These are phyloP conservation scores for Phialophora macrospora DNA, from an alignment of 2,329 filamentous ascomycete genomes.

Conservation along the genomic window DNA sequence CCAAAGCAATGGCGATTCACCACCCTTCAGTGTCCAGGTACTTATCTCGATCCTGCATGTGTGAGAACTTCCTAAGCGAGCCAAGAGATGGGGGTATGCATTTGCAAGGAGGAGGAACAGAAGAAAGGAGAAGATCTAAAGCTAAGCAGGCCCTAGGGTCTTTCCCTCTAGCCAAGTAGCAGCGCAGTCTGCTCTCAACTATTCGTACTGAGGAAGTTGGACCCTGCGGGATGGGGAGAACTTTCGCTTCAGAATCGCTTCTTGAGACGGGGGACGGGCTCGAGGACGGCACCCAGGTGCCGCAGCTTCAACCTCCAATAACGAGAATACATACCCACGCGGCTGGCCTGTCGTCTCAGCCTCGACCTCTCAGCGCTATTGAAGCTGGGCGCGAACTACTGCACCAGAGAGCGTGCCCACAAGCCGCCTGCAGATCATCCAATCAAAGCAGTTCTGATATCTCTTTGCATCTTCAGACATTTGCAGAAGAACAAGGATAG, in stretches of 20 bases:
- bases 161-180: not conserved
- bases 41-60: not conserved
- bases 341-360: conserved; percentile 7
- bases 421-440: conserved; percentile 8
- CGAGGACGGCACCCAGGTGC: not conserved
- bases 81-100: not conserved
- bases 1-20: not conserved
- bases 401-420: not conserved
- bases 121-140: not conserved
- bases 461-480: conserved; percentile 1
- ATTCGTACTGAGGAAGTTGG: not conserved
- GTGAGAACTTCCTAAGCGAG: not conserved
- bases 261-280: not conserved
- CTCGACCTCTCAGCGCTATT: not conserved
- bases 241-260: not conserved
- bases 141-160: not conserved
- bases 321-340: not conserved
- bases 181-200: not conserved
- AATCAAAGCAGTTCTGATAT: conserved; percentile 10
- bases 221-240: not conserved
- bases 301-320: not conserved
- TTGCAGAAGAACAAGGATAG: conserved; percentile 4
- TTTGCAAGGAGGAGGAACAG: not conserved
- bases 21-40: not conserved
- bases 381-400: not conserved